Conservation (phyloP, 768 basidiomycete genomes). For the Melanogaster broomeanus region DNA sequence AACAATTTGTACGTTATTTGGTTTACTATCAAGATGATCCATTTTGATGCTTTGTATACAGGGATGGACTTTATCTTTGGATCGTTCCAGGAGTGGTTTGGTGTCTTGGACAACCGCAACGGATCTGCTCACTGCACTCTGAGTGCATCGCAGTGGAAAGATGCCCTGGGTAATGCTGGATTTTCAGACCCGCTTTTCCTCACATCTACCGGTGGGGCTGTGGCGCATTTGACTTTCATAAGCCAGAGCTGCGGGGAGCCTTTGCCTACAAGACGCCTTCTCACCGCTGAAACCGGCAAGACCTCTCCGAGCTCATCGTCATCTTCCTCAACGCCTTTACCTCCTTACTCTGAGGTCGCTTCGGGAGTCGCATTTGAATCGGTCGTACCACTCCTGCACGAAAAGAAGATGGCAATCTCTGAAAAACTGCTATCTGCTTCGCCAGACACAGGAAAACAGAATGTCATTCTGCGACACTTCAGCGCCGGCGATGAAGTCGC, state of each 20-base stretch:
- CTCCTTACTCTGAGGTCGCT: no score
- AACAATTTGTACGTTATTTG: neutral
- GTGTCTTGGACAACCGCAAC: no score
- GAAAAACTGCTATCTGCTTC: no score
- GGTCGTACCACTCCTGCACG: no score
- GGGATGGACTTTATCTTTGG: neutral
- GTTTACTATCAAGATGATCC: no score
- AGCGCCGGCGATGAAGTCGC: neutral
- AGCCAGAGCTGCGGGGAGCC: no score
- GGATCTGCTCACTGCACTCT: no score
- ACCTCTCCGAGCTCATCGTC: no score
- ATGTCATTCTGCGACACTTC: neutral
- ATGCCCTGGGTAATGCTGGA: neutral
- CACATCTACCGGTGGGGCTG: neutral
- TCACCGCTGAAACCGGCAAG: no score
- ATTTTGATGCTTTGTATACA: neutral
- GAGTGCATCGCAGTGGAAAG: neutral
- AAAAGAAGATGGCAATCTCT: no score
- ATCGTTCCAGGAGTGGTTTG: neutral
- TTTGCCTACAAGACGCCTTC: no score
- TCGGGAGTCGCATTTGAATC: neutral
- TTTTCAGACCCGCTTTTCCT: neutral
- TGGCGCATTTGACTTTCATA: neutral
- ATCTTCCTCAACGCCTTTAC: no score
- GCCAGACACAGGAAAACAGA: neutral